Conservation (phyloP, 2,329 filamentous ascomycete species). For the Colletotrichum abscissum region DNA sequence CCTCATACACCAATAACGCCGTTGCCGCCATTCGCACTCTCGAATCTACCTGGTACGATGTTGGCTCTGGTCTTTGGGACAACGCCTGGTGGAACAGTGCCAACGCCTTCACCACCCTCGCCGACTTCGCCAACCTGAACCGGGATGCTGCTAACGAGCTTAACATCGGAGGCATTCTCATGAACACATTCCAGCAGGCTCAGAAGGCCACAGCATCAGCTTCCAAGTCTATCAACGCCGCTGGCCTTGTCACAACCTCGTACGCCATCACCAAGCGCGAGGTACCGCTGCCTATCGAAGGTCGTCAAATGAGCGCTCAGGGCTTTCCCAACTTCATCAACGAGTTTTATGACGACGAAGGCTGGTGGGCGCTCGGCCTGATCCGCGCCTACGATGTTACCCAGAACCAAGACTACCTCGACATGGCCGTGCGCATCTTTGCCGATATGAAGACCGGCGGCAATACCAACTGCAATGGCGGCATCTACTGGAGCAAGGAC, state of each 20-base stretch:
- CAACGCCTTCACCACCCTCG: conserved; percentile 72
- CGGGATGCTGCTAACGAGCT: conserved; percentile 47
- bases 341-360: conserved; percentile 69
- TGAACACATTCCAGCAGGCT: conserved; percentile 58
- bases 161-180: conserved; percentile 52
- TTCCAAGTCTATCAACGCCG: conserved; percentile 49
- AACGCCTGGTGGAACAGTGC: conserved; percentile 80
- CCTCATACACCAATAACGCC: conserved; percentile 47
- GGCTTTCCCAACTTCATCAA: conserved; percentile 58
- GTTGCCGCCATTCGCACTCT: conserved; percentile 54
- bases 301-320: conserved; percentile 37
- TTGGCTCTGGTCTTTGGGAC: conserved; percentile 70
- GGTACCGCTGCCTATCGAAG: conserved; percentile 43
- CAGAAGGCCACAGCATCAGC: conserved; percentile 52
- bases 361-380: conserved; percentile 73
- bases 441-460: conserved; percentile 65
- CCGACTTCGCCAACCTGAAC: conserved; percentile 60
- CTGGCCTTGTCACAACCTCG: conserved; percentile 50
- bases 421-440: conserved; percentile 64
- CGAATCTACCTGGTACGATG: conserved; percentile 70
- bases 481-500: conserved; percentile 68
- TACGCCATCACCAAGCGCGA: conserved; percentile 47
- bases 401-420: conserved; percentile 61
- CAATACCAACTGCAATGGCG: conserved; percentile 61
- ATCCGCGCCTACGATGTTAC: conserved; percentile 68